phyloP scores from a whole-genome alignment of 2,329 filamentous ascomycete species.

The Ceratocystis colombiana region DNA sequence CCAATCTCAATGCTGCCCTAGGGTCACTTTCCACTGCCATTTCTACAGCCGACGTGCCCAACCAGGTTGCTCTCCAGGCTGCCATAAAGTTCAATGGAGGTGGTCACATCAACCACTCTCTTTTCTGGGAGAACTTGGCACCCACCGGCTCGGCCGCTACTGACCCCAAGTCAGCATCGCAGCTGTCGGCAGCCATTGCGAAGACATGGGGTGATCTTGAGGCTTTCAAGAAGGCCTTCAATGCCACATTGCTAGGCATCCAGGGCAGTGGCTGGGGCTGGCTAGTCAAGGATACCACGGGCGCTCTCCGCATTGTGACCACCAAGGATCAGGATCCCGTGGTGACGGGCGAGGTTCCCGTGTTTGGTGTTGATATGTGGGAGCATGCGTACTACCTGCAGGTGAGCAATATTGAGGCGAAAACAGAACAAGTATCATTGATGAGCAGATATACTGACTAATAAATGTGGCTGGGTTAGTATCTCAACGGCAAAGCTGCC shows the following conservation, averaged over 20 bases:
- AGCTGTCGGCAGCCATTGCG: constrained; percentile 51
- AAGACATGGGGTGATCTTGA: constrained; percentile 59
- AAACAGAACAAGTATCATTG: background rate
- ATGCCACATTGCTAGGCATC: constrained; percentile 54
- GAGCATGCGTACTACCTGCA: constrained; percentile 88
- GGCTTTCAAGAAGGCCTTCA: constrained; percentile 56
- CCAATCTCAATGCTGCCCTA: constrained; percentile 60
- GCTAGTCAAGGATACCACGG: constrained; percentile 57
- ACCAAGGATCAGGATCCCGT: constrained; percentile 83
- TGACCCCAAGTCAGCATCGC: constrained; percentile 43
- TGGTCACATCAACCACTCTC: constrained; percentile 83
- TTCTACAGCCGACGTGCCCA: constrained; percentile 47
- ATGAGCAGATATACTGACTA: background rate
- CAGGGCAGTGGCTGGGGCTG: constrained; percentile 86
- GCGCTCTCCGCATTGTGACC: constrained; percentile 58
- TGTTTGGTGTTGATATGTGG: constrained; percentile 83
- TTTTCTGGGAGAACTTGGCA: constrained; percentile 81
- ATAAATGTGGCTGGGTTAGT: constrained; percentile 41
- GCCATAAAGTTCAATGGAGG: constrained; percentile 81
- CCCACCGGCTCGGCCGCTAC: constrained; percentile 51
- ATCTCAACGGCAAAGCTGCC: constrained; percentile 62
- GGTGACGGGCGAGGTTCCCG: constrained; percentile 51
- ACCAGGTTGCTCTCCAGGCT: constrained; percentile 56
- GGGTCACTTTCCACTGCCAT: constrained; percentile 49
- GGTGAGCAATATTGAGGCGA: constrained; percentile 36